These are phyloP conservation scores for Dothistroma pini DNA, from an alignment of 2,329 filamentous ascomycete genomes.

Conservation along the genomic window DNA sequence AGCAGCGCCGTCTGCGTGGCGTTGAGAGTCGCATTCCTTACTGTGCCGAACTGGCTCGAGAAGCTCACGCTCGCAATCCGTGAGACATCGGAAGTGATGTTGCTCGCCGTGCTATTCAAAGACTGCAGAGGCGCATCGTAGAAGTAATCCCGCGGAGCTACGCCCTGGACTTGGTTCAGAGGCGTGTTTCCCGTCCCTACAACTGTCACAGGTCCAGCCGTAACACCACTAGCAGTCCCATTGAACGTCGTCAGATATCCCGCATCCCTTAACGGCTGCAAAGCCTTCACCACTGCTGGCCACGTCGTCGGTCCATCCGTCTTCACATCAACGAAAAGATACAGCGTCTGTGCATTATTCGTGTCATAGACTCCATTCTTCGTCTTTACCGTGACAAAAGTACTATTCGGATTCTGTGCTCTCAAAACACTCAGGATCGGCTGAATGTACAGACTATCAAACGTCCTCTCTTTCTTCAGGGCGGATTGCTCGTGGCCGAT, in stretches of 20 bases:
- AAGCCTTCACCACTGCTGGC: constrained; percentile 52
- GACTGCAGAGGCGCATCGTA: constrained; percentile 55
- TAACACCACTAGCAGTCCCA: constrained; percentile 40
- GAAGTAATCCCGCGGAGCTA: constrained; percentile 50
- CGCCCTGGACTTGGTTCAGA: constrained; percentile 45
- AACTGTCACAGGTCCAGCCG: constrained; percentile 53
- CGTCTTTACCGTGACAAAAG: constrained; percentile 47
- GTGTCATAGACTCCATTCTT: constrained; percentile 62
- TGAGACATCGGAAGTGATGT: constrained; percentile 48
- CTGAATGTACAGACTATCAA: constrained; percentile 57
- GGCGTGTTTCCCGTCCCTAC: constrained; percentile 58
- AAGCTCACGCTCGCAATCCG: constrained; percentile 56
- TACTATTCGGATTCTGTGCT: constrained; percentile 53
- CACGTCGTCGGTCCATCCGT: constrained; percentile 55
- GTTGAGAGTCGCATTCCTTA: constrained; percentile 39
- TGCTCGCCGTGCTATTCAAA: constrained; percentile 40
- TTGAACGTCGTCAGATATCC: constrained; percentile 54
- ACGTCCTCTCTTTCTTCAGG: constrained; percentile 51
- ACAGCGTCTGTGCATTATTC: constrained; percentile 53
- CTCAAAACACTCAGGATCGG: constrained; percentile 56
- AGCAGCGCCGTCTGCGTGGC: constrained; percentile 50
- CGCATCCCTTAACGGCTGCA: constrained; percentile 54
- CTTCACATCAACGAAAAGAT: constrained; percentile 63
- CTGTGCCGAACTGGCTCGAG: constrained; percentile 39
- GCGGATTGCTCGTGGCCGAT: constrained; percentile 56